phyloP scores from a whole-genome alignment of 2,329 filamentous ascomycete genomes.

The Pyrenophora seminiperda region DNA sequence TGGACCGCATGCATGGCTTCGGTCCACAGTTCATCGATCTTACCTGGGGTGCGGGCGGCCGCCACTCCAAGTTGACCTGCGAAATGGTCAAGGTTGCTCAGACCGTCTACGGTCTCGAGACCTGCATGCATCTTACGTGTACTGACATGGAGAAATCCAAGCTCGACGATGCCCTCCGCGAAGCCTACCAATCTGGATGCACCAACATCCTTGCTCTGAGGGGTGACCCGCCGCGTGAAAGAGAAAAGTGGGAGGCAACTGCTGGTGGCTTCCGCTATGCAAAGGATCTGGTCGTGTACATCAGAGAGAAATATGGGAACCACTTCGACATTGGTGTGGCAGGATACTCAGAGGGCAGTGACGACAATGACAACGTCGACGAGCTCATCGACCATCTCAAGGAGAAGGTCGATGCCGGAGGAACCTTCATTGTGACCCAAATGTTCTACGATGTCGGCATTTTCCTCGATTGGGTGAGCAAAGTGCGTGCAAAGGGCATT shows the following conservation, averaged over 20 bases:
- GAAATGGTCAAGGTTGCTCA: constrained; percentile 98
- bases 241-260: constrained; percentile 89
- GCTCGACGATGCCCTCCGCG: constrained; percentile 84
- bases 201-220: constrained; percentile 95
- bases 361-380: constrained; percentile 89
- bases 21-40: constrained; percentile 97
- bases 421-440: constrained; percentile 93
- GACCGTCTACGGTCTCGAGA: constrained; percentile 93
- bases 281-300: constrained; percentile 85
- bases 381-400: constrained; percentile 88
- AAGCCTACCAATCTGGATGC: constrained; percentile 92
- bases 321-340: constrained; percentile 98
- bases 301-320: constrained; percentile 76
- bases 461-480: constrained; percentile 87
- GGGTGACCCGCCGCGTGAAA: constrained; percentile 90
- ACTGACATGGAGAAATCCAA: constrained; percentile 96
- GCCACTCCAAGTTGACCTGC: constrained; percentile 87
- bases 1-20: constrained; percentile 97
- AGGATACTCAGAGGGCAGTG: constrained; percentile 92
- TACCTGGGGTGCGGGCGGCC: constrained; percentile 95
- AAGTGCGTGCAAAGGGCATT: constrained; percentile 84
- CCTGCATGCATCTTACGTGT: constrained; percentile 98
- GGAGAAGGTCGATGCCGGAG: constrained; percentile 94
- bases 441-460: constrained; percentile 99
- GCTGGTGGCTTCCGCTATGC: constrained; percentile 91